Percentiles rank a stretch among this genome's conserved stretches.
Conservation (phyloP, 2,329 filamentous ascomycete species). For the Rutstroemia sp. region DNA sequence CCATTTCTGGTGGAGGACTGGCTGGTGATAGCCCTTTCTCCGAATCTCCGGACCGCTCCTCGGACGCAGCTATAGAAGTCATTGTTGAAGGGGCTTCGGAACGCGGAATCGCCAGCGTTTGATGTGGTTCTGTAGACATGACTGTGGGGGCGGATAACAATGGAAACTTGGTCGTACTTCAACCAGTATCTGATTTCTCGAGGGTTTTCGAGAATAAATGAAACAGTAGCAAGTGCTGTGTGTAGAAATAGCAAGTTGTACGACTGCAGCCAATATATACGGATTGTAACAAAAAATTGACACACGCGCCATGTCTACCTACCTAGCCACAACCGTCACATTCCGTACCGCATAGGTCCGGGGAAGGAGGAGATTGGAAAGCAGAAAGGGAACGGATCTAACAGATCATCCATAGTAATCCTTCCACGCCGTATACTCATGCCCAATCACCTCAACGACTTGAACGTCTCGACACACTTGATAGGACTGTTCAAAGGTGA, state of each 20-base stretch:
- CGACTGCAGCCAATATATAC: conserved; percentile 2
- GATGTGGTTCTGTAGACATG: neutral
- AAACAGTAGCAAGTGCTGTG: neutral
- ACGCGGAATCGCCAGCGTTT: neutral
- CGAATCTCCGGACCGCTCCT: neutral
- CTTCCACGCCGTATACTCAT: neutral
- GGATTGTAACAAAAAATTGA: neutral
- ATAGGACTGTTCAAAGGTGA: neutral
- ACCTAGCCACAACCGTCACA: neutral
- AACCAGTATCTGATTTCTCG: neutral
- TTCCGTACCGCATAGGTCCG: neutral
- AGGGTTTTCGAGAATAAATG: neutral
- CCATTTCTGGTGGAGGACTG: neutral
- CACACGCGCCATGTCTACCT: neutral
- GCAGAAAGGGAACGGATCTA: neutral
- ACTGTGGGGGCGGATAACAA: no score
- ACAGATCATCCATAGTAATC: neutral
- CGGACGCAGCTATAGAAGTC: neutral
- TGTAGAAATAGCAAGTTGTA: neutral
- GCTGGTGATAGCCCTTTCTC: neutral
- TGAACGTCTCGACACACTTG: neutral
- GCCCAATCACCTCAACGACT: neutral
- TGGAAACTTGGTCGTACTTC: no score
- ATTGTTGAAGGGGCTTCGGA: neutral
- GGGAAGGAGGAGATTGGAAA: neutral